Conservation (phyloP, 257 asterid genomes). For the Galeopsis tetrahit region DNA sequence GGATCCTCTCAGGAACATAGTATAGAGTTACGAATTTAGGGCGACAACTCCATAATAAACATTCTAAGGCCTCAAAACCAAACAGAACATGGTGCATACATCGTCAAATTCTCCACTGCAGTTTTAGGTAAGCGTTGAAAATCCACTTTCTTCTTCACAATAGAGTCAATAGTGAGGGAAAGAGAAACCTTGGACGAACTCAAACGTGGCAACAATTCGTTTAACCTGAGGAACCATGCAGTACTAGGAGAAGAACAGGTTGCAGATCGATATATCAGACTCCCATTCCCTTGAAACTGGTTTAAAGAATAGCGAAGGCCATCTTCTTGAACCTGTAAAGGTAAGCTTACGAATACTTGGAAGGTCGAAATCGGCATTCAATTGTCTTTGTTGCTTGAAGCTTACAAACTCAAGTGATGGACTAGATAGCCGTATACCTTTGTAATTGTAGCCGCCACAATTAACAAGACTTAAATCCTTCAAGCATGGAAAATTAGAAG, state of each 20-base stretch:
- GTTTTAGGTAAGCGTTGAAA: neutral
- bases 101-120: constrained; percentile 20
- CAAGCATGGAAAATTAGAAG: no score
- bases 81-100: neutral
- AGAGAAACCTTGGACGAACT: constrained; percentile 12
- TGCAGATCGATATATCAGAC: constrained; percentile 4
- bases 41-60: constrained; percentile 3
- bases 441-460: no score
- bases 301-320: neutral
- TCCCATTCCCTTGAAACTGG: constrained; percentile 22
- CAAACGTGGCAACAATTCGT: neutral
- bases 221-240: constrained; percentile 9
- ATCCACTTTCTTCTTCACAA: no score
- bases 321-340: no score
- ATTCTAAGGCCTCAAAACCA: neutral
- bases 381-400: no score
- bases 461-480: no score
- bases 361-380: no score
- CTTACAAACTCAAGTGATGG: no score
- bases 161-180: neutral
- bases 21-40: constrained; percentile 10
- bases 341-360: no score
- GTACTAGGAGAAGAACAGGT: neutral
- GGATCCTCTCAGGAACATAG: neutral
- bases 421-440: no score